Evolutionary conservation across 768 basidiomycete genomes (phyloP).

Genomic region (Albatrellus ellisii): DNA sequence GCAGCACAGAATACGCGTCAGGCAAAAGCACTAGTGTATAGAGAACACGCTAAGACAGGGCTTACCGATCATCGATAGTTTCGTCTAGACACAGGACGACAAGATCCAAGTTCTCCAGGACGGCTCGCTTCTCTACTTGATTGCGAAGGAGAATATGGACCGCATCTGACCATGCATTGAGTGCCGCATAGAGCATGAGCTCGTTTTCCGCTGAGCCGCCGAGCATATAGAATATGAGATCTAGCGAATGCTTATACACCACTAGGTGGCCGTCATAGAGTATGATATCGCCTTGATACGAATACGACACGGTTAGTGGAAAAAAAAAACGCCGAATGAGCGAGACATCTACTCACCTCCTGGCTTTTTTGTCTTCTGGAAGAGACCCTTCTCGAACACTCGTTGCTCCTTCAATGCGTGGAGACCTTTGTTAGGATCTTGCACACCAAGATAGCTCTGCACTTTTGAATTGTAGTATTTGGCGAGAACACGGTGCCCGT

Average conservation of each 20-base stretch:
- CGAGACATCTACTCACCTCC: conserved; percentile 45
- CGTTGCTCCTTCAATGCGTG: conserved; percentile 82
- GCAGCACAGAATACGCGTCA: conserved; percentile 3
- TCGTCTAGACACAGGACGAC: conserved; percentile 91
- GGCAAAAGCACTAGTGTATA: not conserved
- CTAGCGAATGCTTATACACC: conserved; percentile 88
- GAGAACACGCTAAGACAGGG: not conserved
- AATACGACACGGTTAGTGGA: not conserved
- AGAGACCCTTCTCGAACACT: conserved; percentile 89
- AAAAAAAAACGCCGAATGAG: not conserved
- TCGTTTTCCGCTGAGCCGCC: conserved; percentile 87
- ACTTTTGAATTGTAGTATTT: conserved; percentile 85
- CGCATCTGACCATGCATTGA: conserved; percentile 78
- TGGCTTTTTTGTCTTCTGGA: conserved; percentile 90
- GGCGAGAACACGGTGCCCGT: conserved; percentile 87
- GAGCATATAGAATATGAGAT: conserved; percentile 91
- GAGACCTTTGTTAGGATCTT: conserved; percentile 40
- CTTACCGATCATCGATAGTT: conserved; percentile 95
- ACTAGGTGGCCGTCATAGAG: conserved; percentile 84
- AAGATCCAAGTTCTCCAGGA: conserved; percentile 89
- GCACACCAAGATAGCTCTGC: conserved; percentile 34
- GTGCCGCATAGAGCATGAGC: conserved; percentile 83
- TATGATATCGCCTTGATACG: conserved; percentile 73
- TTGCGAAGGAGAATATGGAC: conserved; percentile 77
- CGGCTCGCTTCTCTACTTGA: conserved; percentile 87